Conservation (phyloP, 176 grass and related monocot species). For the Triticum urartu region DNA sequence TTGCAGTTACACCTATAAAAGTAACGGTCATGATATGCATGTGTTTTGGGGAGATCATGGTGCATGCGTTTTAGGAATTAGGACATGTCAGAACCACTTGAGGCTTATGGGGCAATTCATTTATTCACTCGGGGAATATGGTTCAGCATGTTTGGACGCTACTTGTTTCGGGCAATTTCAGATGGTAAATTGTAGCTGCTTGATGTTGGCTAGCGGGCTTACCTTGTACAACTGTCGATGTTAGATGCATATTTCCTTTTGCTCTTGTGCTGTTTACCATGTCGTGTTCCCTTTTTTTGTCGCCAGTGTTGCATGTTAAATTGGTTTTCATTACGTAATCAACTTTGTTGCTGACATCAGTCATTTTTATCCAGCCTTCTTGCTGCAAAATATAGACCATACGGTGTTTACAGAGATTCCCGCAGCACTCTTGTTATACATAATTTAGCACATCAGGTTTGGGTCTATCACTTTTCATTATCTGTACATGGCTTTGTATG, state of each 20-base stretch:
- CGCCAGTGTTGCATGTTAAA: slow-evolving; percentile 2
- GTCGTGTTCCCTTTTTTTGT: neutral
- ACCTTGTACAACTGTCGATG: neutral
- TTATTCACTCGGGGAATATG: neutral
- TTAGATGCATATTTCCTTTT: neutral
- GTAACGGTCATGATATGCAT: neutral
- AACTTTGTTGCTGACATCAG: slow-evolving; percentile 17
- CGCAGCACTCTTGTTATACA: slow-evolving; percentile 92
- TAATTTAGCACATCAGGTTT: slow-evolving; percentile 96
- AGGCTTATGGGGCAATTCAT: slow-evolving; percentile 8
- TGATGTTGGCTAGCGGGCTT: neutral
- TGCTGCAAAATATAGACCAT: slow-evolving; percentile 87
- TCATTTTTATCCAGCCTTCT: slow-evolving; percentile 58
- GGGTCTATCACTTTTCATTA: slow-evolving; percentile 13
- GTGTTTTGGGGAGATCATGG: neutral
- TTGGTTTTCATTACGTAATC: slow-evolving; percentile 9
- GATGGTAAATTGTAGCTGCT: slow-evolving; percentile 15
- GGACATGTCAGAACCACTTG: neutral
- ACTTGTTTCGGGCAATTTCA: neutral
- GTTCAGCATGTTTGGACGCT: neutral
- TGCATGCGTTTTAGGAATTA: neutral
- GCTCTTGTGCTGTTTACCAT: neutral
- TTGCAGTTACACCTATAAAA: neutral
- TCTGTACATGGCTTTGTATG: neutral
- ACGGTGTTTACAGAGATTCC: slow-evolving; percentile 91